Percentiles rank a stretch among this genome's conserved stretches.
Evolutionary conservation across 768 basidiomycete genomes (phyloP).

Genomic region (Serendipita sp.): DNA sequence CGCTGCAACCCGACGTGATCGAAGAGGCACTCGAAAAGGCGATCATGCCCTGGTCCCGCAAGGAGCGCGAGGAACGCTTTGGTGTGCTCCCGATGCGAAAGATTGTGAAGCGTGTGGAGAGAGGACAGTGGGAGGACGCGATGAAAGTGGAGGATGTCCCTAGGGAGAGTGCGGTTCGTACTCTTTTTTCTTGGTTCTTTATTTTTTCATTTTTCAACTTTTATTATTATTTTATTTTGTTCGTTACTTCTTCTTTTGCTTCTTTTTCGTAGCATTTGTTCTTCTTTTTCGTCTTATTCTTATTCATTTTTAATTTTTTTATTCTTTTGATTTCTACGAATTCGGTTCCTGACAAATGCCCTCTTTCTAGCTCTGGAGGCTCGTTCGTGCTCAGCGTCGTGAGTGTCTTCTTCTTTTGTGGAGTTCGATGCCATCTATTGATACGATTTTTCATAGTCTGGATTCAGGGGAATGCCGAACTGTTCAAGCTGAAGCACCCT

Average conservation of each 20-base stretch:
- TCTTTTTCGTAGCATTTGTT: no score
- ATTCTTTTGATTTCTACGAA: no score
- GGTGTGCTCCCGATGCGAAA: neutral
- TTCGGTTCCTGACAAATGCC: no score
- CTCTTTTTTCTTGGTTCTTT: neutral
- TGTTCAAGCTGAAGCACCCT: slow-evolving; percentile 6
- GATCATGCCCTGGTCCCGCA: neutral
- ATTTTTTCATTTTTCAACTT: no score
- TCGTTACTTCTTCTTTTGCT: no score
- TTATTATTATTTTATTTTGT: no score
- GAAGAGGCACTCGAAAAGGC: neutral
- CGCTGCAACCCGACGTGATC: neutral
- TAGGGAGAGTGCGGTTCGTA: neutral
- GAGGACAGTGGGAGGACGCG: neutral
- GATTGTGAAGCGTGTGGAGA: slow-evolving; percentile 3
- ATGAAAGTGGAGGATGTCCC: neutral
- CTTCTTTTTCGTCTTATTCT: no score
- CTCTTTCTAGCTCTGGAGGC: neutral
- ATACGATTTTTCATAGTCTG: neutral
- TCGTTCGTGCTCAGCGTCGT: slow-evolving; percentile 1
- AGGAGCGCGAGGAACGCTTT: neutral
- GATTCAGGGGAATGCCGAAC: neutral
- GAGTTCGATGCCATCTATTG: no score
- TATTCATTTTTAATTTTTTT: no score
- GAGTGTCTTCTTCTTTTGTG: neutral